A percentile compares a stretch with the other conserved stretches of the same genome.
Conservation (phyloP, 495 filamentous ascomycete genomes). For the Hypoxylon lienhwacheense region DNA sequence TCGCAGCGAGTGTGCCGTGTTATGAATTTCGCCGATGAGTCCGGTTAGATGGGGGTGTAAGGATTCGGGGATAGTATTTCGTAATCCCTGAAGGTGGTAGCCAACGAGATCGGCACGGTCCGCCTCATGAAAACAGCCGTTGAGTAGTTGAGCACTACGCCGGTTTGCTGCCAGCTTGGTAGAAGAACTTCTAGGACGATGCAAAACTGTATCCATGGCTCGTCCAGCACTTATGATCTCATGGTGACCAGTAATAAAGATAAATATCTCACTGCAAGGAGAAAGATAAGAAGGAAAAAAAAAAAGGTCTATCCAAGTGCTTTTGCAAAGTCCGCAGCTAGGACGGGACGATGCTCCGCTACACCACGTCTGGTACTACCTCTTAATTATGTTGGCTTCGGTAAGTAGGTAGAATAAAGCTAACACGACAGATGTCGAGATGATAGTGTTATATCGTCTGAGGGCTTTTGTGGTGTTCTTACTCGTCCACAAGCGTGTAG, state of each 20-base stretch:
- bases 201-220: constrained; percentile 22
- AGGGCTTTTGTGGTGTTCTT: constrained; percentile 2
- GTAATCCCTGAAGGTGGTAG: constrained; percentile 46
- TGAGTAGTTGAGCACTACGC: constrained; percentile 42
- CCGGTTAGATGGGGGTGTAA: constrained; percentile 48
- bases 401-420: background rate
- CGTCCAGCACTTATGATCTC: constrained; percentile 12
- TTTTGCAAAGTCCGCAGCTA: constrained; percentile 31
- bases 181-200: constrained; percentile 14
- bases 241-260: constrained; percentile 17
- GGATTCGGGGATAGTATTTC: constrained; percentile 42
- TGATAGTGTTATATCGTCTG: constrained; percentile 7
- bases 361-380: constrained; percentile 5
- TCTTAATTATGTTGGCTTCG: constrained; percentile 1
- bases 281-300: background rate
- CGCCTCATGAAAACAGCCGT: constrained; percentile 51
- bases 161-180: constrained; percentile 19
- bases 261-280: constrained; percentile 12
- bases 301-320: constrained; percentile 5
- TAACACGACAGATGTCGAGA: constrained; percentile 1
- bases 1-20: constrained; percentile 49
- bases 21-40: constrained; percentile 47
- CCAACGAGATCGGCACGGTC: constrained; percentile 48
- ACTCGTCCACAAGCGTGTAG: constrained; percentile 6
- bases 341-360: constrained; percentile 4